These are phyloP conservation scores for Babesia divergens DNA, from an alignment of 169 alveolate genomes.

Conservation along the genomic window DNA sequence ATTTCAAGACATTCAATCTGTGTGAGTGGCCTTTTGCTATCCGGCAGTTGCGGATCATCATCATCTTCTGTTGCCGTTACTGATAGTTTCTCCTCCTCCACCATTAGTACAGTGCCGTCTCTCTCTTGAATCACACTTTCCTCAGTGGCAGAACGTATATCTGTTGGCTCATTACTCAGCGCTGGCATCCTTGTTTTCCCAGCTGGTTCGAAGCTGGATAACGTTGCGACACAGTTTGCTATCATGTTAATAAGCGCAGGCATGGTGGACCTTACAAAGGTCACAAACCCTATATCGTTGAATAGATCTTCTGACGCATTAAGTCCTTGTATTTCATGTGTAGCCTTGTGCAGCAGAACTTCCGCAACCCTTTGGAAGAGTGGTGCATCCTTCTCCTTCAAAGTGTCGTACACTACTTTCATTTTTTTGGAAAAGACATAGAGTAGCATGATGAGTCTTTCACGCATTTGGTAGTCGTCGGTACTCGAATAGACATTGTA, in stretches of 20 bases:
- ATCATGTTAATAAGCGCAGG: constrained; percentile 7
- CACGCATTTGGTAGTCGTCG: constrained; percentile 42
- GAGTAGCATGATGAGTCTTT: constrained; percentile 18
- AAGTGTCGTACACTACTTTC: background rate
- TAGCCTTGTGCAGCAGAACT: constrained; percentile 34
- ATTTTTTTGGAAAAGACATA: background rate
- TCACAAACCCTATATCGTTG: constrained; percentile 6
- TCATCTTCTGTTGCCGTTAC: background rate
- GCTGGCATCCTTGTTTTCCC: background rate
- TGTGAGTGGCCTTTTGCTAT: constrained; percentile 8
- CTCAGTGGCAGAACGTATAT: background rate
- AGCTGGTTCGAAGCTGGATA: background rate
- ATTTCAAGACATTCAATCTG: constrained; percentile 11
- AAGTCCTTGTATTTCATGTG: constrained; percentile 15
- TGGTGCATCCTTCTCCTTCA: constrained; percentile 9
- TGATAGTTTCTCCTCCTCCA: background rate
- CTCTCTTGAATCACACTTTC: background rate
- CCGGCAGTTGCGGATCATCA: background rate
- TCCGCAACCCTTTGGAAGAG: constrained; percentile 10
- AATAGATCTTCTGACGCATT: background rate
- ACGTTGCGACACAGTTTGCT: background rate
- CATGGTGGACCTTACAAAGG: constrained; percentile 1
- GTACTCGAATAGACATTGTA: constrained; percentile 23
- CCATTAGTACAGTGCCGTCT: background rate
- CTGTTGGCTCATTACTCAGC: background rate